These are phyloP conservation scores for Astrothelium macrocarpum DNA, from an alignment of 495 filamentous ascomycete genomes.

Conservation along the genomic window DNA sequence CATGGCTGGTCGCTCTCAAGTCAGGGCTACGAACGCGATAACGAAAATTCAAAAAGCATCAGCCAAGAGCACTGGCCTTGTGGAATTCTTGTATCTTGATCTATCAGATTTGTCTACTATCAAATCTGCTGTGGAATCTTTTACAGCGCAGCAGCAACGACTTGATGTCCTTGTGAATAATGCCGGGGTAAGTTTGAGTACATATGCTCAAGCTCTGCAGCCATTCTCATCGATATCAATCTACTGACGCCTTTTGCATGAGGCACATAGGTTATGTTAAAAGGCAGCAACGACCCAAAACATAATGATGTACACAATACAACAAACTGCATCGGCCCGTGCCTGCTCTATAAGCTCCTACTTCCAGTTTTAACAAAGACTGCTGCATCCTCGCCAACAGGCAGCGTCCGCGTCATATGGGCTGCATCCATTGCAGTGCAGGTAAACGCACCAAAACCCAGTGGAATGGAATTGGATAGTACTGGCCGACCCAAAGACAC, in stretches of 20 bases:
- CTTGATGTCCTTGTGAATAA: slow-evolving; percentile 43
- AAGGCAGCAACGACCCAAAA: slow-evolving; percentile 18
- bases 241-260: background rate
- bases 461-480: slow-evolving; percentile 13
- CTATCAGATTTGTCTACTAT: slow-evolving; percentile 37
- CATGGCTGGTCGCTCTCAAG: slow-evolving; percentile 31
- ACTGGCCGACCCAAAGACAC: slow-evolving; percentile 18
- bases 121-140: slow-evolving; percentile 29
- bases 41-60: slow-evolving; percentile 15
- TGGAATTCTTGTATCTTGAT: slow-evolving; percentile 33
- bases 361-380: slow-evolving; percentile 33
- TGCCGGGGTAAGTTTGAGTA: slow-evolving; percentile 30
- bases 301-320: slow-evolving; percentile 32
- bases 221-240: slow-evolving; percentile 26
- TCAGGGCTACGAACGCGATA: slow-evolving; percentile 31
- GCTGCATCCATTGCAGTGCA: slow-evolving; percentile 22
- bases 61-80: slow-evolving; percentile 17
- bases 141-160: slow-evolving; percentile 30
- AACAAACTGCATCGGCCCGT: slow-evolving; percentile 38
- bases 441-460: slow-evolving; percentile 11
- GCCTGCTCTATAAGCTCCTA: slow-evolving; percentile 36
- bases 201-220: background rate
- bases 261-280: slow-evolving; percentile 7
- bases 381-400: slow-evolving; percentile 13
- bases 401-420: slow-evolving; percentile 31